Evolutionary conservation across 805 yeast genomes (phyloP), one percentile per base, ranked within the genome.

Genomic region (Saccharomyces kudriavzevii): DNA sequence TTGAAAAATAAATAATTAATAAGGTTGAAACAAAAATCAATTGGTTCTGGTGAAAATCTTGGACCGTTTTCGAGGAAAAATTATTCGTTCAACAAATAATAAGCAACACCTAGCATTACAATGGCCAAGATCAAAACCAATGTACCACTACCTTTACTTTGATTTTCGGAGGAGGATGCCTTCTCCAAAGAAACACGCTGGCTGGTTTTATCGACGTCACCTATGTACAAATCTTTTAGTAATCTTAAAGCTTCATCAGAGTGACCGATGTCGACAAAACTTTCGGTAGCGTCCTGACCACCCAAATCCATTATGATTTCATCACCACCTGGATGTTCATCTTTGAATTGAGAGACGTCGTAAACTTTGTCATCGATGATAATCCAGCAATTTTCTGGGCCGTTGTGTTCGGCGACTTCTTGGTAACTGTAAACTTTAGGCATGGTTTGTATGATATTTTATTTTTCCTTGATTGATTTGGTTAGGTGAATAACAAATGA

Each of bases 191-290:
- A 57, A 14, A 58, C 64, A n/a, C 70, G 71, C 48, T 63, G 66
- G 58, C 80, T 79, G 43, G 79, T 78, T 49, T 83, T 87, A 65
- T 90, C 91, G 51, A 92, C 77, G 51, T 79, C 84, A 60, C 99
- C 99, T 55, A 94, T 79, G 60, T 79, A 75, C 66, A 89, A 74
- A 45, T 79, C 82, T 47, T 73, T 77, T 64, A 94, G 76, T 61
- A 85, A 77, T 63, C 85, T 94, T 62, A 84, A 83, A 45, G 99
- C 98, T 61, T 91, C 97, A 58, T 91, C 97, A 35, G 98, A 89
- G 74, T 94, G 99, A 35, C 99, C 99, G 68, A 94, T 91, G 64
- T 92, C 97, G 6, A 84, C 82, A 78, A 92, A 79, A 49, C 89
- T 83, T 51, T 80, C 81, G 9, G 97, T 88, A 54, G 90, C 91